These are phyloP conservation scores for Rhizopogon roseolus DNA, from an alignment of 768 basidiomycete species.

Conservation along the genomic window DNA sequence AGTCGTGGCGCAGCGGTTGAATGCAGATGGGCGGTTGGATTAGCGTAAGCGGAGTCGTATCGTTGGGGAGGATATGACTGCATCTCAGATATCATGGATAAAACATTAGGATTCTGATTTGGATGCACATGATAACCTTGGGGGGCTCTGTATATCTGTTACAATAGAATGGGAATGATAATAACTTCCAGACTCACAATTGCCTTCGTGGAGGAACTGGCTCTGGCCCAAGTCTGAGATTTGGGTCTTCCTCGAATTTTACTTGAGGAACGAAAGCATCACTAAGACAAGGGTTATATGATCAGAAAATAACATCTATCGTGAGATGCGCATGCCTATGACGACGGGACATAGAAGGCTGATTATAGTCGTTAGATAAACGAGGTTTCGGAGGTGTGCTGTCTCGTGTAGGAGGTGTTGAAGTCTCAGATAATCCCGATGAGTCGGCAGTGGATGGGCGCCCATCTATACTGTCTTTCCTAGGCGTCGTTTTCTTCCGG, in stretches of 20 bases:
- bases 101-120: slow-evolving; percentile 34
- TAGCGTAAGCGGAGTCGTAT: slow-evolving; percentile 48
- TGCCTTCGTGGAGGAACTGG: slow-evolving; percentile 41
- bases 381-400: slow-evolving; percentile 55
- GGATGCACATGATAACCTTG: slow-evolving; percentile 43
- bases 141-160: slow-evolving; percentile 30
- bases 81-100: slow-evolving; percentile 60
- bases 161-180: background rate
- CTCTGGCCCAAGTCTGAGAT: slow-evolving; percentile 30
- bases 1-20: slow-evolving; percentile 36
- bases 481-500: slow-evolving; percentile 57
- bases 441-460: slow-evolving; percentile 75
- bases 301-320: slow-evolving; percentile 1
- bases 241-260: background rate
- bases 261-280: background rate
- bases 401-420: slow-evolving; percentile 68
- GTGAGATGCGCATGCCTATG: slow-evolving; percentile 28
- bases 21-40: slow-evolving; percentile 22
- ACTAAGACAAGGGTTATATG: background rate
- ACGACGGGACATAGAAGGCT: slow-evolving; percentile 36
- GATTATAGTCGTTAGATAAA: slow-evolving; percentile 32
- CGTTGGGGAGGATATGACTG: slow-evolving; percentile 46
- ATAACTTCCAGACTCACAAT: slow-evolving; percentile 32
- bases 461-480: slow-evolving; percentile 57
- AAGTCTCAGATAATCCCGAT: slow-evolving; percentile 64